phyloP scores from a whole-genome alignment of 495 filamentous ascomycete species.

The Stereocaulon alpinum region DNA sequence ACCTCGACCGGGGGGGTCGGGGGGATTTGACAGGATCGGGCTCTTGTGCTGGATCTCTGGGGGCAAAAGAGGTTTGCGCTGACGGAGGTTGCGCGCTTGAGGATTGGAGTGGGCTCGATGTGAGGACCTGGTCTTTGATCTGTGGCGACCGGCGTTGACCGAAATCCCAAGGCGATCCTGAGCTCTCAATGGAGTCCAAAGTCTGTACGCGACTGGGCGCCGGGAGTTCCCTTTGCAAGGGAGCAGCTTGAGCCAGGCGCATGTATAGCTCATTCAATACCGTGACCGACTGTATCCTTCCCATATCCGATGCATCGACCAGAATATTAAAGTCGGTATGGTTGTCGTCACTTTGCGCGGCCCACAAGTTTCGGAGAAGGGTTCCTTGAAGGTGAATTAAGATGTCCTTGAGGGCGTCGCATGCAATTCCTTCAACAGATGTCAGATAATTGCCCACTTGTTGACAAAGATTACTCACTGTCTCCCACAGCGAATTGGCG shows the following conservation, averaged over 20 bases:
- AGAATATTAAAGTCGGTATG: constrained; percentile 14
- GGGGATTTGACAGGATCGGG: not conserved
- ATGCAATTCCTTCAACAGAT: constrained; percentile 22
- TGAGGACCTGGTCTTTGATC: not conserved
- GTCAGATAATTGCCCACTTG: constrained; percentile 4
- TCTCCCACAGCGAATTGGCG: constrained; percentile 10
- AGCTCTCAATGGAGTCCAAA: not conserved
- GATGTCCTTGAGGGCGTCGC: constrained; percentile 17
- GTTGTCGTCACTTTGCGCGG: constrained; percentile 19
- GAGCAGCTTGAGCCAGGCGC: constrained; percentile 13
- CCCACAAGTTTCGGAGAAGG: constrained; percentile 15
- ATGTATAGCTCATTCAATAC: constrained; percentile 16
- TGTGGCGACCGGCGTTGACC: not conserved
- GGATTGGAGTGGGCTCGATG: not conserved
- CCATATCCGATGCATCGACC: constrained; percentile 18
- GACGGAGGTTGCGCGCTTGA: not conserved
- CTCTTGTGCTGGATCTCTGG: not conserved
- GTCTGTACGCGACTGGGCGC: not conserved
- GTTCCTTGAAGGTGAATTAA: constrained; percentile 15
- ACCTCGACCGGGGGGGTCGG: not conserved
- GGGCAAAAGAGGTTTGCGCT: not conserved
- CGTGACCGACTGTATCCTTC: constrained; percentile 18
- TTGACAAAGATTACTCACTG: not conserved
- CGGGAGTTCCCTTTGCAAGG: not conserved
- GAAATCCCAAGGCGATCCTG: not conserved